Percentiles rank a stretch among this genome's conserved stretches.
Evolutionary conservation across 768 basidiomycete genomes (phyloP).

Genomic region (Pleurotus cornucopiae): DNA sequence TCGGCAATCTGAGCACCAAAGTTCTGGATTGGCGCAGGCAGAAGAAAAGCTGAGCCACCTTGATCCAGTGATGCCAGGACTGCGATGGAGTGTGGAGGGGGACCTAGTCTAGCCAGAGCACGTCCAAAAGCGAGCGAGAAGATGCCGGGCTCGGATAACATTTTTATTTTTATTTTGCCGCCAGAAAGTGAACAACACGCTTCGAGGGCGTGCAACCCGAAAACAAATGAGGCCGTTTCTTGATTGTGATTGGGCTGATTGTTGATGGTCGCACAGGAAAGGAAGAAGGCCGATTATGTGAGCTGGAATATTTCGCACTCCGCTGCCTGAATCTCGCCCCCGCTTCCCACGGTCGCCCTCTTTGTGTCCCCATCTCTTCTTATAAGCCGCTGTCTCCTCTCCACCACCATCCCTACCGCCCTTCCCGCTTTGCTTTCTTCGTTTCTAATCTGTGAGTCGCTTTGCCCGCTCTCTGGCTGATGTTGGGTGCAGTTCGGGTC

Average conservation of each 20-base stretch:
- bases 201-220: background rate
- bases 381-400: slow-evolving; percentile 4
- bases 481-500: background rate
- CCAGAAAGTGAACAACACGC: background rate
- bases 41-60: too few relatives aligned
- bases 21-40: too few relatives aligned
- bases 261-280: slow-evolving; percentile 4
- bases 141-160: background rate
- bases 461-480: background rate
- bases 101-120: background rate
- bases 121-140: background rate
- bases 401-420: background rate
- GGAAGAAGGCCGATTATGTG: slow-evolving; percentile 3
- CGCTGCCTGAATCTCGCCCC: background rate
- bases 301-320: background rate
- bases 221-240: background rate
- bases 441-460: background rate
- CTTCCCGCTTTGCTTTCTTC: background rate
- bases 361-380: slow-evolving; percentile 3
- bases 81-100: too few relatives aligned
- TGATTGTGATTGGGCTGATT: background rate
- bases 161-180: background rate
- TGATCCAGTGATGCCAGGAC: too few relatives aligned
- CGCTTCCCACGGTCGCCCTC: slow-evolving; percentile 10
- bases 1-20: too few relatives aligned